These are phyloP conservation scores for Colletotrichum karsti DNA, from an alignment of 2,329 filamentous ascomycete species.

Conservation along the genomic window DNA sequence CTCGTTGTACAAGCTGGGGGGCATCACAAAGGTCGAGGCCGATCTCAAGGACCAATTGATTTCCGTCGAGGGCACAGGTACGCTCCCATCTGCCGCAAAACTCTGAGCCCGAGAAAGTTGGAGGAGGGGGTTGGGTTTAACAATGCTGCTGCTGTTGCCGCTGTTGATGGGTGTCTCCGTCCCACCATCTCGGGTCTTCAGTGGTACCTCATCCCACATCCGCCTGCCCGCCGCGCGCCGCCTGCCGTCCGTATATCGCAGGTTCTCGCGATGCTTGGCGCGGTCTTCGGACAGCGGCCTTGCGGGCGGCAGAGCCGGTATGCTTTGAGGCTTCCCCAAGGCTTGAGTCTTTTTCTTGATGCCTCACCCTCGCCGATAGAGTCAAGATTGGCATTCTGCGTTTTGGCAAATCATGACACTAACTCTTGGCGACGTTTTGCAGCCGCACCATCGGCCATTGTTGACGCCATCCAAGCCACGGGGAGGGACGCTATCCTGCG, in stretches of 20 bases:
- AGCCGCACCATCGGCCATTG: slow-evolving; percentile 89
- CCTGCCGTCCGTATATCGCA: background rate
- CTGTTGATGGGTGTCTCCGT: too few relatives aligned
- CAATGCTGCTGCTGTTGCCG: background rate
- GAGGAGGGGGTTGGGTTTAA: background rate
- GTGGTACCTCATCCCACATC: background rate
- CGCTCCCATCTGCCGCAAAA: slow-evolving; percentile 33
- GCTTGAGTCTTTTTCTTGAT: background rate
- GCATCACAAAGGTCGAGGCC: slow-evolving; percentile 84
- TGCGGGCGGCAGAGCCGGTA: background rate
- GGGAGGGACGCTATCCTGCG: slow-evolving; percentile 94
- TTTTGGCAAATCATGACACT: background rate
- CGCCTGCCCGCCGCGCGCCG: too few relatives aligned
- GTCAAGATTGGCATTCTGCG: slow-evolving; percentile 10
- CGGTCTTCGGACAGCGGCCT: background rate
- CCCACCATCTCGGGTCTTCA: background rate
- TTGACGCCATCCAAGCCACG: slow-evolving; percentile 86
- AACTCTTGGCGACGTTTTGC: slow-evolving; percentile 23
- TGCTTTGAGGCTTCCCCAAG: slow-evolving; percentile 7
- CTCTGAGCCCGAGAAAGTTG: slow-evolving; percentile 3
- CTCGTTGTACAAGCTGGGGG: slow-evolving; percentile 78
- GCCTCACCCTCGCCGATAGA: background rate
- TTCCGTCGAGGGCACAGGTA: slow-evolving; percentile 83
- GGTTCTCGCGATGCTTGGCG: background rate
- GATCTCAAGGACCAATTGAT: slow-evolving; percentile 86